Evolutionary conservation across 2,329 filamentous ascomycete genomes (phyloP).

Genomic region (Aureobasidium sp.): DNA sequence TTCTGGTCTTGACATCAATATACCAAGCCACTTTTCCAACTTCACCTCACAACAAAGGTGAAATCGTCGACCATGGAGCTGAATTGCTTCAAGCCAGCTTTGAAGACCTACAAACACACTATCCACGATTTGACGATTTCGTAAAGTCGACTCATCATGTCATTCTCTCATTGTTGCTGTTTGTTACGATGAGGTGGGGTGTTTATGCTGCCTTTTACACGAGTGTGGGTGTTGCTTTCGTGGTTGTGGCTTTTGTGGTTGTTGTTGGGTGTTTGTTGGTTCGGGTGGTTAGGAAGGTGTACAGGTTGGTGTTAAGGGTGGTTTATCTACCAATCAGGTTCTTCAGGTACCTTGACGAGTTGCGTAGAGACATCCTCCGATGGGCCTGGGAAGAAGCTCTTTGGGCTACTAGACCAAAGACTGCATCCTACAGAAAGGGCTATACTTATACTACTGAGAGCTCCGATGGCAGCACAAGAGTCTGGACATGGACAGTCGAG

Average conservation of each 20-base stretch:
- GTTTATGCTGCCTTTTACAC: background rate
- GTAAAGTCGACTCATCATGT: background rate
- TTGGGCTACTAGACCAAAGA: no score
- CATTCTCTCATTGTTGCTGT: background rate
- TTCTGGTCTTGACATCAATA: background rate
- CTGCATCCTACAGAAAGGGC: no score
- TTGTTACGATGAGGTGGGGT: background rate
- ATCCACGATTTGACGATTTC: background rate
- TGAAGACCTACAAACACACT: background rate
- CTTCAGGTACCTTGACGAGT: no score
- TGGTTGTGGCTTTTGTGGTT: background rate
- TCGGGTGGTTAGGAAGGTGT: no score
- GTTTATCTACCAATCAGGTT: no score
- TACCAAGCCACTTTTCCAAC: background rate
- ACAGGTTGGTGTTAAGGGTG: no score
- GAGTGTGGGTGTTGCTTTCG: background rate
- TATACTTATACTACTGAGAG: no score
- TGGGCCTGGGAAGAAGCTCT: no score
- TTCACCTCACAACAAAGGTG: background rate
- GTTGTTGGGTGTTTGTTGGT: no score
- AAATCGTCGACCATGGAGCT: background rate
- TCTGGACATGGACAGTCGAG: no score
- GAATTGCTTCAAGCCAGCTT: background rate
- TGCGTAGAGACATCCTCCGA: no score
- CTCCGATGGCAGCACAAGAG: no score